Evolutionary conservation across 1,139 yeast species (phyloP).

Genomic region (Kodamaea alishanica): DNA sequence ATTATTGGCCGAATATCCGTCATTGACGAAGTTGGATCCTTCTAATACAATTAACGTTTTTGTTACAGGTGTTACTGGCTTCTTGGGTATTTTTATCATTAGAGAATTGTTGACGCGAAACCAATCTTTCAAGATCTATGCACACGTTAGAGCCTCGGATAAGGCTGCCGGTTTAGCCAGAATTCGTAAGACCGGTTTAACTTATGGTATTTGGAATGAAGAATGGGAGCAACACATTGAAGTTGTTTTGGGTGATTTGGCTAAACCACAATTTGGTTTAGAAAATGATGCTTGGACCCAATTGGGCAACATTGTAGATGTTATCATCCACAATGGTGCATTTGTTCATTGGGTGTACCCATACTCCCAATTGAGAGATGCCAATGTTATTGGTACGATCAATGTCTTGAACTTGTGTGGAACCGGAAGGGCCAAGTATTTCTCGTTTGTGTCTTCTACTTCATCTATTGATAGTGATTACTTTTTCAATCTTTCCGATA

Average conservation of each 20-base stretch:
- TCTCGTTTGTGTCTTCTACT: constrained; percentile 92
- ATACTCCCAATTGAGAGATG: constrained; percentile 82
- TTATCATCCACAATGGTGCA: constrained; percentile 94
- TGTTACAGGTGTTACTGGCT: constrained; percentile 95
- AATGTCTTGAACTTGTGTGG: constrained; percentile 79
- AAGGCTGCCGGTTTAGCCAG: constrained; percentile 70
- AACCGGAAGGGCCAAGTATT: constrained; percentile 77
- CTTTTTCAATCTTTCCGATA: constrained; percentile 74
- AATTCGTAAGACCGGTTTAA: constrained; percentile 68
- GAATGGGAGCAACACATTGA: constrained; percentile 55
- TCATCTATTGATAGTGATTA: constrained; percentile 85
- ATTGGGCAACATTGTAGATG: constrained; percentile 63
- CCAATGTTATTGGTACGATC: constrained; percentile 86
- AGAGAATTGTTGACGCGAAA: constrained; percentile 60
- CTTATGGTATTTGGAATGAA: constrained; percentile 84
- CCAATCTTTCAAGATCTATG: constrained; percentile 57
- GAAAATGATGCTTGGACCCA: constrained; percentile 52
- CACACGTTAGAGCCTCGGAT: constrained; percentile 86
- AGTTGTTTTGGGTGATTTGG: constrained; percentile 80
- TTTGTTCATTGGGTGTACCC: constrained; percentile 99
- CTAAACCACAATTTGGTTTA: constrained; percentile 69
- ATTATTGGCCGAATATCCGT: constrained; percentile 39
- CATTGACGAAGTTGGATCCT: constrained; percentile 26
- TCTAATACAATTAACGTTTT: constrained; percentile 58
- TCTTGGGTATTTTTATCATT: constrained; percentile 84